phyloP scores from a whole-genome alignment of 495 filamentous ascomycete species.

The Niebla homalea region DNA sequence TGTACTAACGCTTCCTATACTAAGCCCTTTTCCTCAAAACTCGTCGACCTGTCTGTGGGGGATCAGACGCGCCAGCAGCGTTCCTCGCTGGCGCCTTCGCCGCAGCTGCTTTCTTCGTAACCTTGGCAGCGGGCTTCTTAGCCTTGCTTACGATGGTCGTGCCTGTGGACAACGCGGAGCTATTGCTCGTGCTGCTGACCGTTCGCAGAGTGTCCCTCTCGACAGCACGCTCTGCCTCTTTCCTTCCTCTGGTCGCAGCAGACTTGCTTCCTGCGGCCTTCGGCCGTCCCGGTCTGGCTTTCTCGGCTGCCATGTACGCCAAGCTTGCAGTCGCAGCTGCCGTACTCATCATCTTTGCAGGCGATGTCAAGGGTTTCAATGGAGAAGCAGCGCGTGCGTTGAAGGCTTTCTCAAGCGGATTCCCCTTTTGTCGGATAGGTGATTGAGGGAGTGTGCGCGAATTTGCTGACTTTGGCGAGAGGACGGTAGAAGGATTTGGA shows the following conservation, averaged over 20 bases:
- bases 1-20: neutral
- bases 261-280: slow-evolving; percentile 13
- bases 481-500: slow-evolving; percentile 39
- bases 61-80: slow-evolving; percentile 25
- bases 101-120: slow-evolving; percentile 27
- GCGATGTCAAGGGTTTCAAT: slow-evolving; percentile 34
- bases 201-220: slow-evolving; percentile 16
- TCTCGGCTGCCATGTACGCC: slow-evolving; percentile 12
- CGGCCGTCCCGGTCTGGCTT: slow-evolving; percentile 15
- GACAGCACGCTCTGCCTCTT: slow-evolving; percentile 23
- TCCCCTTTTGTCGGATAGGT: slow-evolving; percentile 34
- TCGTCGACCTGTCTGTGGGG: slow-evolving; percentile 26
- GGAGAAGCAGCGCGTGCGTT: slow-evolving; percentile 41
- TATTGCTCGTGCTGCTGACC: slow-evolving; percentile 32
- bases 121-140: slow-evolving; percentile 35
- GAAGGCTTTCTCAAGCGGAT: slow-evolving; percentile 33
- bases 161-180: slow-evolving; percentile 33
- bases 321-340: slow-evolving; percentile 20
- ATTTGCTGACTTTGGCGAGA: slow-evolving; percentile 74
- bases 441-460: slow-evolving; percentile 53
- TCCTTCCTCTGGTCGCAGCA: slow-evolving; percentile 23
- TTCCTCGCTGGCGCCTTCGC: slow-evolving; percentile 32
- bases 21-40: slow-evolving; percentile 35
- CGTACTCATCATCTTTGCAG: slow-evolving; percentile 17
- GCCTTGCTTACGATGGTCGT: slow-evolving; percentile 50